Percentiles rank a stretch among this genome's conserved stretches.
Conservation (phyloP, 1,284 basidiomycete species). For the Melampsora larici-populina region DNA sequence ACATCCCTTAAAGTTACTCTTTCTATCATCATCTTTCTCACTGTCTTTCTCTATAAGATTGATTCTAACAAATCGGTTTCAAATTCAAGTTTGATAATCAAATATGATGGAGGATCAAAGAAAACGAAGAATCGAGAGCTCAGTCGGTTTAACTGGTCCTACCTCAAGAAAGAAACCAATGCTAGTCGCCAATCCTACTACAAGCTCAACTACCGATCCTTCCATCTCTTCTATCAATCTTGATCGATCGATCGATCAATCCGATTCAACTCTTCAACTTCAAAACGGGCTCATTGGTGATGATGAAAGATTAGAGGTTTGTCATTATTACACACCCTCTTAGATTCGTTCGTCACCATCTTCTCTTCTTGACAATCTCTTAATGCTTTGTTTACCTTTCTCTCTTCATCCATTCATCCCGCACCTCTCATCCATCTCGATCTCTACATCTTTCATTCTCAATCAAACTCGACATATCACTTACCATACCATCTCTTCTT, state of each 20-base stretch:
- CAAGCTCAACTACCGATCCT: background rate
- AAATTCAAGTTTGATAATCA: background rate
- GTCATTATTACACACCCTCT: background rate
- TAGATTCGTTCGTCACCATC: background rate
- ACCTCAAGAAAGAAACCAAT: constrained; percentile 43
- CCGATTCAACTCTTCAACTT: background rate
- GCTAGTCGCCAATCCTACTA: background rate
- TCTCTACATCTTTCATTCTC: constrained; percentile 15
- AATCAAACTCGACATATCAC: constrained; percentile 9
- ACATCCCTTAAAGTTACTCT: background rate
- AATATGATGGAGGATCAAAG: constrained; percentile 43
- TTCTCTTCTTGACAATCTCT: background rate
- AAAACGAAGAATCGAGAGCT: constrained; percentile 41
- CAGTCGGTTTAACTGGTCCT: constrained; percentile 8
- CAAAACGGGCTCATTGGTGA: background rate
- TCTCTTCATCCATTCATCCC: background rate
- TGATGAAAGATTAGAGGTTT: constrained; percentile 1
- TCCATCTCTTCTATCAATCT: background rate
- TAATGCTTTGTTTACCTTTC: background rate
- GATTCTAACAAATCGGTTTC: background rate
- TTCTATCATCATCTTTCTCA: background rate
- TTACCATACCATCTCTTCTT: background rate
- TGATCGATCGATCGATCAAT: background rate
- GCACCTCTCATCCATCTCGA: constrained; percentile 5
- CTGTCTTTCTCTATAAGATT: background rate